These are phyloP conservation scores for Phytophthora citrophthora DNA, from an alignment of 352 stramenopile species.

Conservation along the genomic window DNA sequence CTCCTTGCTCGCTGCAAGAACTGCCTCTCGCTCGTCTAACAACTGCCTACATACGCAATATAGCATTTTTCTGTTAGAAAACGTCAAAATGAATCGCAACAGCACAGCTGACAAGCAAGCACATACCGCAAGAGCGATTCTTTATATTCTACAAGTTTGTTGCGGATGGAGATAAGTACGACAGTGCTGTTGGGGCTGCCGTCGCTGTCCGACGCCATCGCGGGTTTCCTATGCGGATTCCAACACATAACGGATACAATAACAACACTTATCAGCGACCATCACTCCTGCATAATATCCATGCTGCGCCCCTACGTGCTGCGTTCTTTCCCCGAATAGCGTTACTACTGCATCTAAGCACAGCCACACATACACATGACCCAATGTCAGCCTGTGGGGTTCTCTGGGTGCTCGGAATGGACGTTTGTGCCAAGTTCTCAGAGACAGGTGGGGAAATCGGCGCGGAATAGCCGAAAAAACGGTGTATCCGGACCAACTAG, in stretches of 20 bases:
- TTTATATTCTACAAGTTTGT: conserved; percentile 80
- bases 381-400: conserved; percentile 12
- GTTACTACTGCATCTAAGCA: conserved; percentile 40
- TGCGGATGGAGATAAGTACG: conserved; percentile 60
- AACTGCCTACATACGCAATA: conserved; percentile 54
- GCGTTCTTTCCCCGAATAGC: conserved; percentile 26
- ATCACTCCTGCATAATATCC: conserved; percentile 16
- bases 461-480: conserved; percentile 32
- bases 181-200: conserved; percentile 40
- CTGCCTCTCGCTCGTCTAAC: conserved; percentile 55
- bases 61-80: conserved; percentile 10
- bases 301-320: conserved; percentile 28
- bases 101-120: conserved; percentile 1
- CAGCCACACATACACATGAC: conserved; percentile 21
- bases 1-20: conserved; percentile 32
- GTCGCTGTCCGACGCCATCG: conserved; percentile 55
- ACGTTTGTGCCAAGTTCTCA: conserved; percentile 14
- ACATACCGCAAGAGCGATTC: conserved; percentile 69
- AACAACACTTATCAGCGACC: conserved; percentile 25
- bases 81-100: not conserved
- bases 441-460: conserved; percentile 18
- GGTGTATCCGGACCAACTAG: conserved; percentile 13
- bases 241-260: conserved; percentile 35
- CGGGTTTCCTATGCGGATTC: conserved; percentile 39
- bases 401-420: conserved; percentile 1